phyloP scores from a whole-genome alignment of 352 stramenopile genomes.

The Globisporangium alternatum region DNA sequence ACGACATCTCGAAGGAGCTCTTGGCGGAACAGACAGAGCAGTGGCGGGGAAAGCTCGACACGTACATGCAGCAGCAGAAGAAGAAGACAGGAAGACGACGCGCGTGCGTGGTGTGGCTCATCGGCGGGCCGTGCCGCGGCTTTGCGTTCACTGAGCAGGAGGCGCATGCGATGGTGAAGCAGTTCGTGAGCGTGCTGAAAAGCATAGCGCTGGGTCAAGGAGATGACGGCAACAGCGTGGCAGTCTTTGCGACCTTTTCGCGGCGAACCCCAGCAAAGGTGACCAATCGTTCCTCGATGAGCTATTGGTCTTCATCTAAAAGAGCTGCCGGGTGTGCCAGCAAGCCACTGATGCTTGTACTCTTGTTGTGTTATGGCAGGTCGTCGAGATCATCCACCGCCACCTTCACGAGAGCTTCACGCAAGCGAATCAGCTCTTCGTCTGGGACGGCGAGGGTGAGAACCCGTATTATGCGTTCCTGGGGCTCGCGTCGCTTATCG shows the following conservation, averaged over 20 bases:
- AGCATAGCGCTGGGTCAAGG: background rate
- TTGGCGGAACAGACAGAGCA: slow-evolving; percentile 25
- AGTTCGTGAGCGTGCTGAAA: slow-evolving; percentile 29
- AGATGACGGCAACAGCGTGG: slow-evolving; percentile 13
- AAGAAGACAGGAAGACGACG: background rate
- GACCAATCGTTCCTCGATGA: background rate
- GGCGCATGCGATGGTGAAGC: slow-evolving; percentile 33
- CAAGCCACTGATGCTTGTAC: background rate
- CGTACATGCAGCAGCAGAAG: slow-evolving; percentile 14
- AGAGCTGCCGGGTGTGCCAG: background rate
- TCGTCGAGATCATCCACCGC: slow-evolving; percentile 32
- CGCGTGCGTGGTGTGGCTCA: slow-evolving; percentile 41
- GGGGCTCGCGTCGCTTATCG: slow-evolving; percentile 39
- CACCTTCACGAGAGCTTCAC: slow-evolving; percentile 21
- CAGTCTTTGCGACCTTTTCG: slow-evolving; percentile 70
- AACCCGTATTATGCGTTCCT: slow-evolving; percentile 73
- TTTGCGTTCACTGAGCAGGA: slow-evolving; percentile 46
- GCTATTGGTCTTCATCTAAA: background rate
- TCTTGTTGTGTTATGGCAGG: slow-evolving; percentile 18
- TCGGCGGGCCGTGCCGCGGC: slow-evolving; percentile 64
- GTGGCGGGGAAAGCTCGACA: slow-evolving; percentile 15
- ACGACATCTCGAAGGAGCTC: slow-evolving; percentile 28
- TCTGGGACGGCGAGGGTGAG: slow-evolving; percentile 49
- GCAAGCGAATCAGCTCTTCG: slow-evolving; percentile 28
- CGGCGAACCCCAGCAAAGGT: slow-evolving; percentile 48